Base-by-base conservation (phyloP, 2,329 filamentous ascomycete species). In the Apiospora malaysiana region DNA sequence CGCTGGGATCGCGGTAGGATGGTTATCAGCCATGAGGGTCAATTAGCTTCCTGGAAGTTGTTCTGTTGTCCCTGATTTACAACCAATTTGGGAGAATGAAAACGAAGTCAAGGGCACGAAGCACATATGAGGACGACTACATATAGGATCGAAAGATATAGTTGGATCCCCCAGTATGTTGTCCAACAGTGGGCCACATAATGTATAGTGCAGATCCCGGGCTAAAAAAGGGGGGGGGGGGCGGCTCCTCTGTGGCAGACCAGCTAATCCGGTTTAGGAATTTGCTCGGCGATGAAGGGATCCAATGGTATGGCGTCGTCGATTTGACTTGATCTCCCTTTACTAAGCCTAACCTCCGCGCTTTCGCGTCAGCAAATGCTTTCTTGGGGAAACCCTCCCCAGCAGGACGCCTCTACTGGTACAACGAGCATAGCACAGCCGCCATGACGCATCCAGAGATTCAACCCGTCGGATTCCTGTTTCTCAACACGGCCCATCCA, bases 401-500 rank as follows among this genome's bases (percentile, higher is more conserved):
- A 56, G 3, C 12, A 37, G 12, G 16, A 4, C 7, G 16, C 21
- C 16, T 4, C 1, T 37, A 6, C 51, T 16, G 51, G 9, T 2
- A 25, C 27, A 9, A 37, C 5, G 2, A 21, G 4, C 16, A 16
- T 1, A 6, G 18, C 25, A 2, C 14, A 21, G 37, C 16, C 25
- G 21, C 1, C 6, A 59, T 59, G 51, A n/a, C 51, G 16, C 51
- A 32, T 3, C 6, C 27, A n/a, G 27, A 37, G 6, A 21, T 7
- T 16, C 51, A 32, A 16, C 51, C 51, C 6, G 21, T 37, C 14
- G 51, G 25, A 16, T 59, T 59, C 10, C 27, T 59, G 16, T 59
- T 59, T 18, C 32, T 59, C 51, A 59, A 59, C 51, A 59, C 51
- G 6, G 51, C 51, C 7, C 51, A 59, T 37, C 51, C 51, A 27